A percentile compares a stretch with the other conserved stretches of the same genome.
phyloP scores from a whole-genome alignment of 2,329 filamentous ascomycete genomes.

The Diaporthe vexans region DNA sequence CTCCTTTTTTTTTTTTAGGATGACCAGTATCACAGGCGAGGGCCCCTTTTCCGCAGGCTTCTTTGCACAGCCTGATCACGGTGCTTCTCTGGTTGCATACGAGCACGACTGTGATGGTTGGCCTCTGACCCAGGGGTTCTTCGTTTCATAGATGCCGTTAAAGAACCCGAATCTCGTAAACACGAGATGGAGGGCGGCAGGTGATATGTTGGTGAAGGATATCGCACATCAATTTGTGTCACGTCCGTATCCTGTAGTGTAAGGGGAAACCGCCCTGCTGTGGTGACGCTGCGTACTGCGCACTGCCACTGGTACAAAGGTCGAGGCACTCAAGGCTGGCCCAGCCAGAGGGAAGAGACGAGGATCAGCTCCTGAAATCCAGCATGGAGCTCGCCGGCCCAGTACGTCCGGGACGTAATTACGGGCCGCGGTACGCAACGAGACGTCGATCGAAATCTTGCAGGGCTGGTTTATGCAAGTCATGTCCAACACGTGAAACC shows the following conservation, averaged over 20 bases:
- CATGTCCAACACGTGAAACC: constrained; percentile 6
- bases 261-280: neutral
- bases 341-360: neutral
- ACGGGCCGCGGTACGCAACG: constrained; percentile 1
- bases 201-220: neutral
- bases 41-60: neutral
- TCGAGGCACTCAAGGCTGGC: neutral
- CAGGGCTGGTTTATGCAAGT: constrained; percentile 11
- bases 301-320: neutral
- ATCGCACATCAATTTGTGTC: constrained; percentile 29
- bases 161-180: constrained; percentile 17
- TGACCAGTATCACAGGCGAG: neutral
- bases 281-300: neutral
- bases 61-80: neutral
- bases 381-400: constrained; percentile 2
- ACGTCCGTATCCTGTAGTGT: constrained; percentile 30
- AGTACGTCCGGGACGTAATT: neutral
- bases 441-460: constrained; percentile 30
- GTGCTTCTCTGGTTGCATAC: neutral
- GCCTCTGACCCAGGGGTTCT: constrained; percentile 13
- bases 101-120: constrained; percentile 2
- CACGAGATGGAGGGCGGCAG: constrained; percentile 35
- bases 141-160: constrained; percentile 33
- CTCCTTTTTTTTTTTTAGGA: neutral
- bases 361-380: constrained; percentile 22